Percentiles rank a stretch among this genome's conserved stretches.
These are phyloP conservation scores for Hippophae gyantsensis DNA, from an alignment of 306 rosid species.

Conservation along the genomic window DNA sequence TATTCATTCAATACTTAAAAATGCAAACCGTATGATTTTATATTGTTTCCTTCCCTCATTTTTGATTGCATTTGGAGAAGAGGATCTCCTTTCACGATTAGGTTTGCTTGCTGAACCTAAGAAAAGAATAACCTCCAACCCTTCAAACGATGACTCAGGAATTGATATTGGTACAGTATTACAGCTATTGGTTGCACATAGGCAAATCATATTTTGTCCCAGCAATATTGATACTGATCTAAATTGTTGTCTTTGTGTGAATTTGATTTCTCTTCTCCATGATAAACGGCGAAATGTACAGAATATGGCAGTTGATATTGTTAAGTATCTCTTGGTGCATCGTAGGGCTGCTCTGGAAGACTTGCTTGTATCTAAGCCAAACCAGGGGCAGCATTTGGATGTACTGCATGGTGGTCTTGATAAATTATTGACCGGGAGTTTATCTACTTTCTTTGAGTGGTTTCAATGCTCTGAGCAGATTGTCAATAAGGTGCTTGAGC, in stretches of 20 bases:
- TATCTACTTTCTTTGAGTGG: slow-evolving; percentile 79
- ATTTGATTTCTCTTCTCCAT: slow-evolving; percentile 68
- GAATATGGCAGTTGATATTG: slow-evolving; percentile 73
- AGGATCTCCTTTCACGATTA: slow-evolving; percentile 56
- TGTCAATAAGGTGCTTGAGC: slow-evolving; percentile 78
- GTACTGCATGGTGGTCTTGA: slow-evolving; percentile 94
- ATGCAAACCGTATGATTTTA: slow-evolving; percentile 80
- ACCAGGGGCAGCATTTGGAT: slow-evolving; percentile 77
- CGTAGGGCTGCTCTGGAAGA: slow-evolving; percentile 84
- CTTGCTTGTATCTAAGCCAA: slow-evolving; percentile 77
- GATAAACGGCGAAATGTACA: slow-evolving; percentile 73
- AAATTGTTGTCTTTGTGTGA: slow-evolving; percentile 88
- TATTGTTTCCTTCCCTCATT: slow-evolving; percentile 90
- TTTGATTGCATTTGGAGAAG: slow-evolving; percentile 74
- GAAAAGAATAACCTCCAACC: slow-evolving; percentile 38
- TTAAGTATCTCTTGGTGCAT: slow-evolving; percentile 92
- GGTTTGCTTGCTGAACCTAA: slow-evolving; percentile 64
- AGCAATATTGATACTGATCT: slow-evolving; percentile 87
- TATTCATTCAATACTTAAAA: slow-evolving; percentile 82
- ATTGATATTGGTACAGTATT: slow-evolving; percentile 70
- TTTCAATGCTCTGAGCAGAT: slow-evolving; percentile 53
- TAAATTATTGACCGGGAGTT: slow-evolving; percentile 66
- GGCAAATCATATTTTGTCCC: slow-evolving; percentile 87
- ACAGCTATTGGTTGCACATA: slow-evolving; percentile 82
- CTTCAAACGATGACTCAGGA: slow-evolving; percentile 57